Evolutionary conservation across 345 rosid genomes (phyloP), one percentile per base, ranked within the genome.

Genomic region (Crucihimalaya himalaica): DNA sequence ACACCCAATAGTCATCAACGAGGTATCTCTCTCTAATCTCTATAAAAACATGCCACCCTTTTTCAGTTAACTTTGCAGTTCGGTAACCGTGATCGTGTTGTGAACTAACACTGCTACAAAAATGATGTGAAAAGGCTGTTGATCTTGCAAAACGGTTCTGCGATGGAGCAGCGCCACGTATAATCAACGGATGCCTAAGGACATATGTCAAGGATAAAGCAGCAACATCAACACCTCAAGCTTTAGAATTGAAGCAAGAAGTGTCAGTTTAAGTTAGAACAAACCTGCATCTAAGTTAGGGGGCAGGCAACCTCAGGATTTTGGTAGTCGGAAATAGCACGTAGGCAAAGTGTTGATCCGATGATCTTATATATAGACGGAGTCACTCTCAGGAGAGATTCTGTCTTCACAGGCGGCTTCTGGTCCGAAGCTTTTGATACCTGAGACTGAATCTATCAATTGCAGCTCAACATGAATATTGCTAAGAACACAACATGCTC

Each of bases 131-230:
- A 75, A 82, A 95, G 97, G 97, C 97, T 72, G 93, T 95, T 55
- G 99, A 95, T 84, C 96, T 95, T 54, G 93, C 97, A 15, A 95
- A 95, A 65, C 84, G 99, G 64, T 91, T 95, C 81, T 95, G 99
- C 23, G 97, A 95, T 50, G 99, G 99, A 56, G 78, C 96, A 23
- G 97, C 96, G 5, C 97, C 97, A 20, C 89, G 97, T 29, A 75
- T 87, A 52, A 91, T 95, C 61, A 89, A 95, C 8, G 97, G 97
- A 45, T 95, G 99, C 76, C 86, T 95, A n/a, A 75, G 99, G 72
- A 91, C 93, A 45, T 95, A 85, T 68, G 80, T 89, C 72, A 89
- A 85, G 78, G 89, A 84, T 55, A 67, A 75, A 13, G 56, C 79
- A 55, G 84, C 71, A 71, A 70, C 56, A 27, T 27, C 57, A 50